Conservation (phyloP, 441 rosid species). For the Eugenia klotzschiana region DNA sequence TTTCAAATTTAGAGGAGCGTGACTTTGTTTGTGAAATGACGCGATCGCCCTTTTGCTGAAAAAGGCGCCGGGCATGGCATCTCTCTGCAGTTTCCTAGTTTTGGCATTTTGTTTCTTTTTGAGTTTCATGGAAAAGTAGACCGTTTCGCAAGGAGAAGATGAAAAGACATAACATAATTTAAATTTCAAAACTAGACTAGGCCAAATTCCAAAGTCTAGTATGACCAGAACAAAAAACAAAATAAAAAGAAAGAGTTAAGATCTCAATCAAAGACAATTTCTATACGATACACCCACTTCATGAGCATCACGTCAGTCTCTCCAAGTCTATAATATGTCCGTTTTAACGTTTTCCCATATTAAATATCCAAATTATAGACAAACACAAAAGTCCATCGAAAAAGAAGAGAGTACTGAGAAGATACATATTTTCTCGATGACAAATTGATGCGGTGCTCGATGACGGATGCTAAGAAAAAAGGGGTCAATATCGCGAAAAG, state of each 20-base stretch:
- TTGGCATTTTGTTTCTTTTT: not conserved
- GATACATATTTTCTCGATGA: not conserved
- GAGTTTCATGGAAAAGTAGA: not conserved
- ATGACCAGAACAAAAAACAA: not conserved
- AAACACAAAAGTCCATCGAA: not conserved
- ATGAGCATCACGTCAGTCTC: not conserved
- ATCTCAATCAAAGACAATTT: not conserved
- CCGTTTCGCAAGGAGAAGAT: not conserved
- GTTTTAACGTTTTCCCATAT: not conserved
- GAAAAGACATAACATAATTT: not conserved
- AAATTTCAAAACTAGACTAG: not conserved
- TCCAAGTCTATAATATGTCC: no score
- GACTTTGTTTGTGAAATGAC: not conserved
- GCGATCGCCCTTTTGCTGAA: not conserved
- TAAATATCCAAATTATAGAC: not conserved
- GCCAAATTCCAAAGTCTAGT: not conserved
- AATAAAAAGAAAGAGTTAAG: not conserved
- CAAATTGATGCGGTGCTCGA: fast-evolving
- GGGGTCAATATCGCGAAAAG: no score
- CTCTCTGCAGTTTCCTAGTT: not conserved
- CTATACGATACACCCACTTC: not conserved
- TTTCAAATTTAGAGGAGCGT: not conserved
- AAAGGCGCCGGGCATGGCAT: not conserved
- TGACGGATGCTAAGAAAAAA: no score
- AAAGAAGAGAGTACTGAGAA: not conserved